Evolutionary conservation across 2,329 filamentous ascomycete genomes (phyloP).

Genomic region (Fusarium stilboides): DNA sequence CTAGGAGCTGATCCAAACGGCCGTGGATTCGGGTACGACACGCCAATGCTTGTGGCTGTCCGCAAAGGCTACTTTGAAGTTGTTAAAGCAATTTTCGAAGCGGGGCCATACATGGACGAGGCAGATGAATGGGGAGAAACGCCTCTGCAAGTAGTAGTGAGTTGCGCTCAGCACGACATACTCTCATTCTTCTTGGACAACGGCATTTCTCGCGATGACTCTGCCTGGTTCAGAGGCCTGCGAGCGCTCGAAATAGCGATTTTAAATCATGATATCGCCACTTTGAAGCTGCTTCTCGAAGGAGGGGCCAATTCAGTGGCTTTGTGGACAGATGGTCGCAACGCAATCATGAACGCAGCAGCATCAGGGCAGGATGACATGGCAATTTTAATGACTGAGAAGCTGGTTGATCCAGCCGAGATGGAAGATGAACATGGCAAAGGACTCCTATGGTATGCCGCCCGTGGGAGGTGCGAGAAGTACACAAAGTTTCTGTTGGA

Average conservation of each 20-base stretch:
- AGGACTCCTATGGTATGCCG: conserved; percentile 16
- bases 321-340: background rate
- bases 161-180: background rate
- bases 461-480: background rate
- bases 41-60: conserved; percentile 5
- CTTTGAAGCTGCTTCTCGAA: background rate
- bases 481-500: background rate
- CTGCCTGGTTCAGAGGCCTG: background rate
- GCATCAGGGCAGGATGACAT: background rate
- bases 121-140: background rate
- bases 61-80: background rate
- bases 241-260: conserved; percentile 9
- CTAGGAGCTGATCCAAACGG: background rate
- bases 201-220: background rate
- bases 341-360: conserved; percentile 13
- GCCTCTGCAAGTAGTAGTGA: background rate
- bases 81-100: background rate
- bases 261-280: background rate
- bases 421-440: background rate
- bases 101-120: background rate
- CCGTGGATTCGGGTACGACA: background rate
- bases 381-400: conserved; percentile 1
- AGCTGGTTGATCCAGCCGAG: background rate
- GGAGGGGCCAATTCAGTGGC: background rate
- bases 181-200: conserved; percentile 15